These are phyloP conservation scores for Malassezia slooffiae DNA, from an alignment of 1,284 basidiomycete species.

Conservation along the genomic window DNA sequence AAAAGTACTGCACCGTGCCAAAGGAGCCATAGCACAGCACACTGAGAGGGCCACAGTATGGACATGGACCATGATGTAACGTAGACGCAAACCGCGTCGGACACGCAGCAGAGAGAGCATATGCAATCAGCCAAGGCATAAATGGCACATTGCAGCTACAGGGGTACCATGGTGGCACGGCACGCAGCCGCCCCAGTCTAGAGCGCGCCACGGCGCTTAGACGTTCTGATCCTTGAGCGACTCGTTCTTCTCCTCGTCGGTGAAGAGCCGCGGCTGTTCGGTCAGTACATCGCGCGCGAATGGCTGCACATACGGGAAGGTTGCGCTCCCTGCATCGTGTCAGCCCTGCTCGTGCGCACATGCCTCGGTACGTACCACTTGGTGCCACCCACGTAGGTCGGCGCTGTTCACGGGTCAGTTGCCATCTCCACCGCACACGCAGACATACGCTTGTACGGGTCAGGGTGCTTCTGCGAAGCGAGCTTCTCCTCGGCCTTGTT, in stretches of 20 bases:
- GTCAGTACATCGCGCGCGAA: background rate
- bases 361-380: conserved; percentile 30
- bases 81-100: too few species aligned
- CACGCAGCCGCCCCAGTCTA: background rate
- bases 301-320: conserved; percentile 17
- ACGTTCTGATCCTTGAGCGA: conserved; percentile 30
- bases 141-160: too few species aligned
- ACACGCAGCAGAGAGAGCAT: too few species aligned
- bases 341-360: background rate
- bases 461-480: conserved; percentile 63
- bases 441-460: conserved; percentile 74
- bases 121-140: too few species aligned
- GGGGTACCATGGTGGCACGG: too few species aligned
- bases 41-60: background rate
- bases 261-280: conserved; percentile 36
- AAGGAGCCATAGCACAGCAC: background rate
- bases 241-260: conserved; percentile 41
- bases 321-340: conserved; percentile 24
- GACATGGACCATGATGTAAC: too few species aligned
- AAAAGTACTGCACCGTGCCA: conserved; percentile 6
- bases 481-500: conserved; percentile 69
- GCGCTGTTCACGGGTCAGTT: conserved; percentile 23
- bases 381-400: conserved; percentile 44
- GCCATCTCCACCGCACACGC: background rate
- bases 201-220: conserved; percentile 1